Base-by-base conservation (phyloP, 257 asterid species). In the Jasminum sambac region DNA sequence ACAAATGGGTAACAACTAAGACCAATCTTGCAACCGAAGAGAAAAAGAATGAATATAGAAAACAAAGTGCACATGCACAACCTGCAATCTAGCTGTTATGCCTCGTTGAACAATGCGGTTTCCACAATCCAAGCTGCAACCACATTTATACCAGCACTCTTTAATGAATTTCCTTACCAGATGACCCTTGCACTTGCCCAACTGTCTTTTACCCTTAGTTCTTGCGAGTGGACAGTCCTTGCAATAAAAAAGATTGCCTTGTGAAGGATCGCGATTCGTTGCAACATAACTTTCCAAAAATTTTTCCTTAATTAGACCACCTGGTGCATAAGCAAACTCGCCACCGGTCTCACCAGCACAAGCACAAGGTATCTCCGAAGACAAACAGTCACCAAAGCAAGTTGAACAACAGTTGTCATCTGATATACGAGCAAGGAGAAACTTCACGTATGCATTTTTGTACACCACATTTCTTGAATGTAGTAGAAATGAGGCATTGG, bases 81-180 rank as follows among this genome's bases (percentile, higher is more conserved):
- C 96, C 88, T 90, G 92, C 77, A 90, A 79, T 72, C 83, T 82
- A 57, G 79, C 72, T 70, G 81, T 69, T 70, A 87, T 90, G 72
- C 95, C 92, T 71, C 84, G 82, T 72, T 84, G 92, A 39, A 87
- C 89, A 36, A 90, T 88, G 12, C 96, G 88, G 48, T 90, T 90
- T 69, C 95, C 92, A 67, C 96, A 90, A 13, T 65, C 64, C 78
- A 76, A 75, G 76, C 78, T 74, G 75, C 96, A 90, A 43, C 92
- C 87, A 58, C 96, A 90, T 82, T 88, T 86, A 71, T 74, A 74
- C 95, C 96, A 88, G 81, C 95, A 90, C 71, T 90, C 96, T 77
- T 88, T 90, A 30, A 90, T 79, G 81, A 90, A 90, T 55, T 74
- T 85, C 78, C 87, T 85, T 60, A 68, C 77, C 46, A 77, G 8